These are phyloP conservation scores for Starmerella vitae DNA, from an alignment of 805 yeast species.

Conservation along the genomic window DNA sequence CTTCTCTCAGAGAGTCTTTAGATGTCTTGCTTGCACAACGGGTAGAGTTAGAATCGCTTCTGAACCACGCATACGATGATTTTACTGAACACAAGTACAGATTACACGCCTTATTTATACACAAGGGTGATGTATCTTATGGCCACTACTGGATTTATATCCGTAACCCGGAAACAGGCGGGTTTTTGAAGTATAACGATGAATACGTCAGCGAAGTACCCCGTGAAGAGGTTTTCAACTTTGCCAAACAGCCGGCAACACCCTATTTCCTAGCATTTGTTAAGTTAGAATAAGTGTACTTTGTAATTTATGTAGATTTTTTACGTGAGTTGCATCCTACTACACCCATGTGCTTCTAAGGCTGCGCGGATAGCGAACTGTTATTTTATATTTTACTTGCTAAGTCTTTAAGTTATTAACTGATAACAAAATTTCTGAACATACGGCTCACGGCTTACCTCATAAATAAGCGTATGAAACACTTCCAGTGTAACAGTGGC, in stretches of 20 bases:
- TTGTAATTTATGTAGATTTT: no score
- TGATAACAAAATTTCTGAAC: no score
- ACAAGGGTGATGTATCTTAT: conserved; percentile 87
- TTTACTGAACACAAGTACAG: conserved; percentile 59
- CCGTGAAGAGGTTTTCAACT: conserved; percentile 31
- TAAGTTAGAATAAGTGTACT: no score
- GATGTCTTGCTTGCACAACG: conserved; percentile 33
- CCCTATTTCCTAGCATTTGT: conserved; percentile 77
- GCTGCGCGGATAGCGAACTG: no score
- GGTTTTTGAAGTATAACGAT: conserved; percentile 86
- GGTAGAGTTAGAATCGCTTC: conserved; percentile 33
- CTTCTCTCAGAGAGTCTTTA: conserved; percentile 34
- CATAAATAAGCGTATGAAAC: no score
- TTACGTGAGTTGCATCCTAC: no score
- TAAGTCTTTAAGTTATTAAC: no score
- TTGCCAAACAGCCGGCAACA: conserved; percentile 63
- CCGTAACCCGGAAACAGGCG: conserved; percentile 49
- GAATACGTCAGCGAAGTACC: conserved; percentile 83
- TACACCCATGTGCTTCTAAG: no score
- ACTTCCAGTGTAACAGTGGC: no score
- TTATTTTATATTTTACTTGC: no score
- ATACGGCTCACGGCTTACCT: no score
- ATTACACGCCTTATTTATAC: conserved; percentile 84
- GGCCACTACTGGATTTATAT: conserved; percentile 98
- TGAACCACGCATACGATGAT: conserved; percentile 47